Evolutionary conservation across 1,284 basidiomycete genomes (phyloP).

Genomic region (Boletus semigastroideus): DNA sequence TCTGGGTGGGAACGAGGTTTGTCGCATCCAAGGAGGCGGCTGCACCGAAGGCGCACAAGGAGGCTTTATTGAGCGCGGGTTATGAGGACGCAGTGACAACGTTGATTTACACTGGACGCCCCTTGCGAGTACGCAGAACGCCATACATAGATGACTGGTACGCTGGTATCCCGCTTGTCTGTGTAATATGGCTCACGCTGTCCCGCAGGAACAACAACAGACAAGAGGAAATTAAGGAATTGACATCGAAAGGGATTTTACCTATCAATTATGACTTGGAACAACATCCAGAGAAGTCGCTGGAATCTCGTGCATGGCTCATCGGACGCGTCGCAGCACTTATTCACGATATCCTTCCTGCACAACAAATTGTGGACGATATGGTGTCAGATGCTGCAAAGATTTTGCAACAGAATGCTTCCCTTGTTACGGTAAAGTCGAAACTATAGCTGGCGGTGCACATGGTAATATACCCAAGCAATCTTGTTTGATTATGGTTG

Average conservation of each 20-base stretch:
- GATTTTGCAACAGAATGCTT: constrained; percentile 41
- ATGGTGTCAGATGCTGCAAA: constrained; percentile 74
- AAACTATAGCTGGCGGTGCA: constrained; percentile 35
- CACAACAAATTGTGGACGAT: constrained; percentile 76
- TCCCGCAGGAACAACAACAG: constrained; percentile 59
- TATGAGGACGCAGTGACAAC: constrained; percentile 77
- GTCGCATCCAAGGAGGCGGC: constrained; percentile 80
- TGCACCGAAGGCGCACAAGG: constrained; percentile 83
- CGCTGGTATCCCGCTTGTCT: constrained; percentile 20
- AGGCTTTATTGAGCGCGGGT: constrained; percentile 61
- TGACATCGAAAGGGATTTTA: constrained; percentile 76
- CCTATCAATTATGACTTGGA: constrained; percentile 71
- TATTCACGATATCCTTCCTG: constrained; percentile 73
- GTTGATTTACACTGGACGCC: constrained; percentile 85
- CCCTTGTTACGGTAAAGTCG: constrained; percentile 40
- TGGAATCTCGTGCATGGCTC: constrained; percentile 60
- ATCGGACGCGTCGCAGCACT: constrained; percentile 80
- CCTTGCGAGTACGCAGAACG: constrained; percentile 79
- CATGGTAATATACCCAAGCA: too few relatives aligned
- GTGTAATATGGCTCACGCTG: constrained; percentile 3
- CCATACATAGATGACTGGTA: constrained; percentile 81
- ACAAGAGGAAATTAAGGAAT: constrained; percentile 70
- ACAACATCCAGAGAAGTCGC: constrained; percentile 73
- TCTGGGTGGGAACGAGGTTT: constrained; percentile 84
- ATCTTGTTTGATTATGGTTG: too few relatives aligned